Evolutionary conservation across 2,329 filamentous ascomycete species (phyloP), one percentile per base, ranked within the genome.

Genomic region (Macrophomina phaseolina): DNA sequence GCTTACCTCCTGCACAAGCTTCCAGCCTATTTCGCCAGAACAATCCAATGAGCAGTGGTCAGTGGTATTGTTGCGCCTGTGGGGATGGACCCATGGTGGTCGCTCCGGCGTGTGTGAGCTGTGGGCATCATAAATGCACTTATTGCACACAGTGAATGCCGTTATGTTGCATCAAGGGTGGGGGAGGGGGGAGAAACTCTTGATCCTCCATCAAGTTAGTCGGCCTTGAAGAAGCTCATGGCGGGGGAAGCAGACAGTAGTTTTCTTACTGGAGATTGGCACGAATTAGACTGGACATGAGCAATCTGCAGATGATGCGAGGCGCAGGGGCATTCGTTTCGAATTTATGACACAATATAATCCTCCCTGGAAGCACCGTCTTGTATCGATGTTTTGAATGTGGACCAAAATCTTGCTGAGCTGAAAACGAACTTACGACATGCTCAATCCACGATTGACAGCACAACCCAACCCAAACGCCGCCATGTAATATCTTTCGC

Each of bases 1-100:
- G 11, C 58, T 62, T 36, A 62, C 42, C 45, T 30, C 45, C 16
- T 45, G 42, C 16, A 14, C 5, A 9, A 45, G 42, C 2, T 2
- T 14, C 16, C 42, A 1, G 16, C 3, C 42, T 12, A 45, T 14
- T 14, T 45, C 42, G 8, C 11, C 11, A 45, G 42, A 14, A 3
- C 32, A 36, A 49, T 4, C n/a, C 11, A 36, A 62, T 62, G 58
- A 16, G 14, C 36, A 30, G 61, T n/a, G 28, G 28, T 11, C 45
- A 40, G n/a, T 64, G 61, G 61, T 64, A 64, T 18, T 64, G 61
- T 16, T 53, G 48, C 32, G 1, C 1, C 6, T 64, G 61, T 53
- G 34, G 61, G 8, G 61, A 64, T n/a, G 61, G 61, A 3, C 61
- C 61, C 16, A 52, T 53, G 48, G 48, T 64, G 38, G 61, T 64